Conservation (phyloP, 345 rosid species). For the Lepidium aucheri region DNA sequence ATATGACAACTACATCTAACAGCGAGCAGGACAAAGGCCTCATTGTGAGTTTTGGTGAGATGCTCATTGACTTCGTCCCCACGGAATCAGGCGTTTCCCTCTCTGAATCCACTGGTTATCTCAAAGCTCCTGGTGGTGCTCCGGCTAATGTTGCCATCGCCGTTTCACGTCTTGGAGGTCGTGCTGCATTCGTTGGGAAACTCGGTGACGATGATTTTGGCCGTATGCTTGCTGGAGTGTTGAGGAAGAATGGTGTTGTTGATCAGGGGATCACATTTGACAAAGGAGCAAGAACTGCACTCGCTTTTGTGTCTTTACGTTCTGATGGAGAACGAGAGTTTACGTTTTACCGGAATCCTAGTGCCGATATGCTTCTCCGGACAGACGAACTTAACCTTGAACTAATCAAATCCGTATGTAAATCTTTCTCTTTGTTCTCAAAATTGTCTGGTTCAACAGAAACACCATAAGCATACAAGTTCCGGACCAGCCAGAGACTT, state of each 20-base stretch:
- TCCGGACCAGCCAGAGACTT: no score
- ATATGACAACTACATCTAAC: slow-evolving; percentile 29
- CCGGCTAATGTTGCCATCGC: slow-evolving; percentile 61
- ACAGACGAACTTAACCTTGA: slow-evolving; percentile 45
- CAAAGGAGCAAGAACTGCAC: slow-evolving; percentile 52
- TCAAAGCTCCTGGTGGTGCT: slow-evolving; percentile 56
- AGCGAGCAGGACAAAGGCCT: slow-evolving; percentile 30
- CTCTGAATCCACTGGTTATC: slow-evolving; percentile 40
- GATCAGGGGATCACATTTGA: slow-evolving; percentile 48
- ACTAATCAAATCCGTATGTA: slow-evolving; percentile 41
- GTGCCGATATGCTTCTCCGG: slow-evolving; percentile 62
- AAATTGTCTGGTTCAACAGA: not conserved
- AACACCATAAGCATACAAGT: no score
- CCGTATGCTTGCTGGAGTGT: slow-evolving; percentile 47
- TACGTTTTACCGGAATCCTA: slow-evolving; percentile 59
- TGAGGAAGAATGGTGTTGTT: slow-evolving; percentile 44
- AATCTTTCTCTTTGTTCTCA: not conserved
- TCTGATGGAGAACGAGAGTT: slow-evolving; percentile 59
- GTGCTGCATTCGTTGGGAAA: slow-evolving; percentile 48
- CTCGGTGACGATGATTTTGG: slow-evolving; percentile 67
- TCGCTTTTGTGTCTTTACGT: slow-evolving; percentile 52
- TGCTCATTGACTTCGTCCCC: slow-evolving; percentile 58
- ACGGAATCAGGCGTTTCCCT: slow-evolving; percentile 47
- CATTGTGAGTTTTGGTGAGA: slow-evolving; percentile 40
- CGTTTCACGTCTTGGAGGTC: slow-evolving; percentile 44